Evolutionary conservation across 306 rosid species (phyloP), one percentile per base, ranked within the genome.

Genomic region (Quercus aquifolioides): DNA sequence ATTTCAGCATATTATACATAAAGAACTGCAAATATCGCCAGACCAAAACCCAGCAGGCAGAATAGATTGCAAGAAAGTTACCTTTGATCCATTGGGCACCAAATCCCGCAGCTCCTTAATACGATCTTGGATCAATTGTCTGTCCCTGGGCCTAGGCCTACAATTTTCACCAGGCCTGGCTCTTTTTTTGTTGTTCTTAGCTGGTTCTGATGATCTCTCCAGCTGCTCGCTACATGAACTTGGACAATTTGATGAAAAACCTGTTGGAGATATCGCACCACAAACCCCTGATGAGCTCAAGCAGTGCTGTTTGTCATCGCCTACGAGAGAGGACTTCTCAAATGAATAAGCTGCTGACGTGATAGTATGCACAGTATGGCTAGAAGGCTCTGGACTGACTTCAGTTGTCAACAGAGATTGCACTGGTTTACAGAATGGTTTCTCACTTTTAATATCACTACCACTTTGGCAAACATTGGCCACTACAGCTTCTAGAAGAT

Each of bases 101-200:
- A 96, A 84, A 77, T 96, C 98, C 79, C 99, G 88, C 76, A 96
- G 88, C 81, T 96, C 99, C 84, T 96, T 93, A 17, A 96, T 93
- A 25, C 99, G 99, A 77, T 96, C 99, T 85, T 96, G 99, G 81
- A 96, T 96, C 86, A 96, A 86, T 79, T 96, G 99, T 74, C 99
- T 86, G 86, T 96, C 99, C 91, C 99, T 91, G 33, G 98, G 99
- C 81, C 99, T 89, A 57, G 99, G 99, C 85, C 96, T 91, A 84
- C 91, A 83, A 84, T 85, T 91, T 84, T 93, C 99, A 69, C 99
- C 97, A 2, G 97, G 93, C 79, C 93, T 86, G 43, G 96, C 91
- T 83, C 96, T 91, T 89, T 94, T 95, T 84, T 93, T 96, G 78
- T 83, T 90, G 84, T 86, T 92, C 85, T 91, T 95, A 55, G 88